These are phyloP conservation scores for Rehmannia glutinosa DNA, from an alignment of 257 asterid species.

Conservation along the genomic window DNA sequence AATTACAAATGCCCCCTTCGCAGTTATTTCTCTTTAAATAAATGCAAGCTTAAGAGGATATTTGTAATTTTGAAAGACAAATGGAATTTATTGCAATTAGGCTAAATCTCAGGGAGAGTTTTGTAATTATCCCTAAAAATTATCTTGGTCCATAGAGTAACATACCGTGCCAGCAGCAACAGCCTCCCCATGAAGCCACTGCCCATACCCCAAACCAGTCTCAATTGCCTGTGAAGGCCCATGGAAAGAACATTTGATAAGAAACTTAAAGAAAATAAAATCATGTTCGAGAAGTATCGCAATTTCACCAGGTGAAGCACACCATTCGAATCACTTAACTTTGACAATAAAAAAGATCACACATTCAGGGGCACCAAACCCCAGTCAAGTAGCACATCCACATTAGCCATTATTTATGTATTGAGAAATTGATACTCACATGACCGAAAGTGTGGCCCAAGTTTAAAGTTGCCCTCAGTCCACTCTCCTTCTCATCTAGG, in stretches of 20 bases:
- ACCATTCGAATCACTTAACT: neutral
- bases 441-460: conserved; percentile 99
- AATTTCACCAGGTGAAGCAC: neutral
- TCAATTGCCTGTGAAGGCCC: conserved; percentile 77
- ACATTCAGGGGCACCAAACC: neutral
- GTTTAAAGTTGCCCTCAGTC: conserved; percentile 91
- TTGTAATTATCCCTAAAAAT: neutral
- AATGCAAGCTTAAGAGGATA: no score
- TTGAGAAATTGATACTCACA: conserved; percentile 43
- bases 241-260: conserved; percentile 7
- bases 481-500: conserved; percentile 93
- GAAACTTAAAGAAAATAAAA: neutral
- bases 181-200: conserved; percentile 99
- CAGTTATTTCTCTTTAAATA: no score
- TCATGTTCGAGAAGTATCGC: no score
- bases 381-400: neutral
- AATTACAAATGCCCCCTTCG: no score
- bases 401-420: neutral
- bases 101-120: neutral
- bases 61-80: neutral
- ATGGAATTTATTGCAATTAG: neutral
- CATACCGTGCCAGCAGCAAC: conserved; percentile 95
- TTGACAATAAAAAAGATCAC: neutral
- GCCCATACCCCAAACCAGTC: conserved; percentile 87
- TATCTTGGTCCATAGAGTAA: neutral